Conservation (phyloP, 495 filamentous ascomycete genomes). For the Hypoxylon fuscum region DNA sequence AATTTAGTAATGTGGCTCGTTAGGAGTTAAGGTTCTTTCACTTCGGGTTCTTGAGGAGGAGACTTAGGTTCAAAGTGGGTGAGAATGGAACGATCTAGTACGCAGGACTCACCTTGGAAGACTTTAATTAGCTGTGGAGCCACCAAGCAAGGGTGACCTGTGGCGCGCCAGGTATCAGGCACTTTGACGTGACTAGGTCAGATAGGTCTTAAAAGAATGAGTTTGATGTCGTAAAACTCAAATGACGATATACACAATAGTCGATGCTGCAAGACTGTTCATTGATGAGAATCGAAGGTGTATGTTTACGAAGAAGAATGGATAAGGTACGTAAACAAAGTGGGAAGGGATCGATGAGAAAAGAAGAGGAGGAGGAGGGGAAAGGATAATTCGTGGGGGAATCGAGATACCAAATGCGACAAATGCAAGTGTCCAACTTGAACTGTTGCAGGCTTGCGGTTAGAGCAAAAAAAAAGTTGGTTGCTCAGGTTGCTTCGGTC, state of each 20-base stretch:
- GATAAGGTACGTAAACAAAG: too few relatives aligned
- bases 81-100: slow-evolving; percentile 42
- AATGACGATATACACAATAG: slow-evolving; percentile 37
- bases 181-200: slow-evolving; percentile 35
- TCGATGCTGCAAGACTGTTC: slow-evolving; percentile 6
- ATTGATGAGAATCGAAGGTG: slow-evolving; percentile 22
- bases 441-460: slow-evolving; percentile 15
- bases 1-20: slow-evolving; percentile 13
- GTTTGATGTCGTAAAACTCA: slow-evolving; percentile 32
- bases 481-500: too few relatives aligned
- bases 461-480: too few relatives aligned
- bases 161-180: slow-evolving; percentile 43
- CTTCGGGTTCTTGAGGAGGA: slow-evolving; percentile 28
- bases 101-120: slow-evolving; percentile 38
- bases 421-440: slow-evolving; percentile 15
- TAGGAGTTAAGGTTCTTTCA: slow-evolving; percentile 12
- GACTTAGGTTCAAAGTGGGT: too few relatives aligned
- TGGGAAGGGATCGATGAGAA: slow-evolving; percentile 11
- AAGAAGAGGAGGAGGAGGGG: slow-evolving; percentile 15
- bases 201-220: slow-evolving; percentile 40
- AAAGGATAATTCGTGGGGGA: slow-evolving; percentile 31
- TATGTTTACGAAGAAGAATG: too few relatives aligned
- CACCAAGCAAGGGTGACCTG: slow-evolving; percentile 43
- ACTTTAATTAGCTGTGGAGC: slow-evolving; percentile 46
- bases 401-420: slow-evolving; percentile 40